These are phyloP conservation scores for Aureobasidium mangrovei DNA, from an alignment of 2,329 filamentous ascomycete species.

Conservation along the genomic window DNA sequence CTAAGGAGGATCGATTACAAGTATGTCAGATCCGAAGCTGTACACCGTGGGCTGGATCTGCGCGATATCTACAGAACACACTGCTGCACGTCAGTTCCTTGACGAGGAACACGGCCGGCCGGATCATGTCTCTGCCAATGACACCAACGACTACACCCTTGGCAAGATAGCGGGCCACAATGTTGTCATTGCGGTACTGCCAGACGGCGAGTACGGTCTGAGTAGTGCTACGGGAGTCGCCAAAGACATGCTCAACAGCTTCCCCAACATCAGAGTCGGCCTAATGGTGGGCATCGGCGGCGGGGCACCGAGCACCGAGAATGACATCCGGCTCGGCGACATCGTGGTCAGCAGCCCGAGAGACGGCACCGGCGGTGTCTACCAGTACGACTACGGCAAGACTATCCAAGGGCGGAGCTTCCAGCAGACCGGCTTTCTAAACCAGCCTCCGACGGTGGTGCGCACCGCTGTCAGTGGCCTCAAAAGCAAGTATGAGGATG, in stretches of 20 bases:
- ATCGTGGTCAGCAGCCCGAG: conserved; percentile 22
- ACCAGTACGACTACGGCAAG: conserved; percentile 23
- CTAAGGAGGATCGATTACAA: neutral
- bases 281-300: conserved; percentile 23
- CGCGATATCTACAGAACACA: conserved; percentile 11
- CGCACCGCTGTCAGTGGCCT: neutral
- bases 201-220: conserved; percentile 19
- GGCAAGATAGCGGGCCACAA: conserved; percentile 27
- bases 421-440: neutral
- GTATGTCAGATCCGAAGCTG: neutral
- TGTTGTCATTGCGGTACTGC: conserved; percentile 25
- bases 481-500: neutral
- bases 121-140: neutral
- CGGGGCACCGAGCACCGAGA: conserved; percentile 16
- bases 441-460: neutral
- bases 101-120: neutral
- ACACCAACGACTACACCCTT: conserved; percentile 24
- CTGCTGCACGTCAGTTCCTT: neutral
- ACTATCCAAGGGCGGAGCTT: neutral
- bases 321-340: conserved; percentile 24
- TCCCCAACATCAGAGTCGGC: conserved; percentile 15
- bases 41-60: conserved; percentile 21
- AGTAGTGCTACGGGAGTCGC: conserved; percentile 19
- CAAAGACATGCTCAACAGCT: conserved; percentile 16
- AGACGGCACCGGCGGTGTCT: conserved; percentile 17